phyloP scores from a whole-genome alignment of 441 rosid species.

The Croton laevigatus region DNA sequence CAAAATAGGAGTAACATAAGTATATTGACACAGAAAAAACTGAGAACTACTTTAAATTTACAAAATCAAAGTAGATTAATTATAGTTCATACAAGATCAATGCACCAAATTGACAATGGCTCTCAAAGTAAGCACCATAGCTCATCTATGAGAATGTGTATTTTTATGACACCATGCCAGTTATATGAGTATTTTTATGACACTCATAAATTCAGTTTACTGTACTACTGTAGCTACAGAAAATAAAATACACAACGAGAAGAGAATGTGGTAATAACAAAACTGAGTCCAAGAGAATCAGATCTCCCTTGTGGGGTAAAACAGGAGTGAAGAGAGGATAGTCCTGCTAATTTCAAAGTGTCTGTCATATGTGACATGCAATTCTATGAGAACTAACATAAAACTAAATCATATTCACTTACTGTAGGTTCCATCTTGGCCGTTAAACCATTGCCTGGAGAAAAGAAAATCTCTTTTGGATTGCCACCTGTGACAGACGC shows the following conservation, averaged over 20 bases:
- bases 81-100: not conserved
- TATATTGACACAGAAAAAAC: not conserved
- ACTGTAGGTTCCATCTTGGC: slow-evolving; percentile 98
- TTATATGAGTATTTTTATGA: not conserved
- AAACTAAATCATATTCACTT: slow-evolving; percentile 36
- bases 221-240: not conserved
- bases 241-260: slow-evolving; percentile 5
- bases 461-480: slow-evolving; percentile 92
- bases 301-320: not conserved
- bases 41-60: not conserved
- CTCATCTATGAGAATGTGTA: no score
- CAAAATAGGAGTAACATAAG: not conserved
- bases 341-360: not conserved
- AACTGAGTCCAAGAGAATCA: not conserved
- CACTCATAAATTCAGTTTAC: not conserved
- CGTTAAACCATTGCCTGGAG: slow-evolving; percentile 97
- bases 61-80: not conserved
- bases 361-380: not conserved
- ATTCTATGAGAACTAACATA: slow-evolving; percentile 8
- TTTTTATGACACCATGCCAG: slow-evolving; percentile 7
- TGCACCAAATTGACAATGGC: not conserved
- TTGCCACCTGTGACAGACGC: slow-evolving; percentile 71
- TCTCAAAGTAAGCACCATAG: not conserved
- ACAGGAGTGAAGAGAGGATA: not conserved
- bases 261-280: not conserved